Evolutionary conservation across 2,329 filamentous ascomycete genomes (phyloP), one percentile per base, ranked within the genome.

Genomic region (Chaetomium sp.): DNA sequence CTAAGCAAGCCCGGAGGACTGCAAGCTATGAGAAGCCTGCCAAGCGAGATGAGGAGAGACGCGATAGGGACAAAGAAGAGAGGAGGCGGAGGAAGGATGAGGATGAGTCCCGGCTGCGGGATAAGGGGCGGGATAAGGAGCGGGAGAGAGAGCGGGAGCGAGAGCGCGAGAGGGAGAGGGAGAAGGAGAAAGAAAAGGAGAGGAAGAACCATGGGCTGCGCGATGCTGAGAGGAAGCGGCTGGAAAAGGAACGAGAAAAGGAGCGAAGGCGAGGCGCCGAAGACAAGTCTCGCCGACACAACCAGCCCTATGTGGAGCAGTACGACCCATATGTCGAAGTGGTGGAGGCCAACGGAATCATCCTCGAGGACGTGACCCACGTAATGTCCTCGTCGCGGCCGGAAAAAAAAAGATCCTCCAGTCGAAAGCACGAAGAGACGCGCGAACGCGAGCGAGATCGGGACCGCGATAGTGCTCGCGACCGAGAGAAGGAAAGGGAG

Each of bases 21-120:
- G 58, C 65, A 37, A 63, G 65, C 45, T 71, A 70, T 38, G 75
- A 79, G 50, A 73, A 74, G 61, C 65, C 74, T 3, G 72, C 72
- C 2, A 76, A 72, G 59, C 67, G 68, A 35, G 69, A 72, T 0
- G 69, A 72, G 3, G 69, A 75, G 27, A 61, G 71, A 34, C 66
- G 66, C 10, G 50, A 52, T 12, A 33, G 33, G 12, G 64, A 71
- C 19, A 65, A 64, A 52, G 66, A 68, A 46, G 63, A 66, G 59
- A 56, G 65, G 59, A 62, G 64, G 61, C 62, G 63, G 55, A 61
- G 65, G 57, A 68, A 62, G 53, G 67, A 68, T 47, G 65, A 66
- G 27, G 65, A 69, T 2, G 66, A 67, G 11, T 6, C 55, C 27
- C 62, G 64, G 59, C 56, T 42, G 34, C 52, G 54, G 11, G 60